Conservation (phyloP, 257 asterid species). For the Fraxinus pennsylvanica region DNA sequence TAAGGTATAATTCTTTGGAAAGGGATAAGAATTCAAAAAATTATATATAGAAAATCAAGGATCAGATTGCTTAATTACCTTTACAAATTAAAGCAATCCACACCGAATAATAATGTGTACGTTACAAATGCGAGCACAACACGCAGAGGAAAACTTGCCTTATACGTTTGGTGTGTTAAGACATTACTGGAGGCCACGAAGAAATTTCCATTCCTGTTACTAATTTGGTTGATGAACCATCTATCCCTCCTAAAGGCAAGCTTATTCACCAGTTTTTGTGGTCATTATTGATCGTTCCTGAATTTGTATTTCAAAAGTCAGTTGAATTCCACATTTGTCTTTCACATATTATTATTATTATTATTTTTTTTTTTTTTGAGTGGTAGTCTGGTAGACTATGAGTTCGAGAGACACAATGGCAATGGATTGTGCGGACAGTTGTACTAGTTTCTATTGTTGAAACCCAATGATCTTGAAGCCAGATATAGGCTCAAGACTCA, state of each 20-base stretch:
- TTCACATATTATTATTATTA: not conserved
- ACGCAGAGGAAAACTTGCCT: no score
- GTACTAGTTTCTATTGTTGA: not conserved
- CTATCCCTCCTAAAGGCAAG: slow-evolving; percentile 62
- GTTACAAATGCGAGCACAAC: no score
- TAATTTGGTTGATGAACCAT: slow-evolving; percentile 84
- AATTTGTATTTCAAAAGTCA: not conserved
- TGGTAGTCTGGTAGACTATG: no score
- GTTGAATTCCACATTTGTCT: not conserved
- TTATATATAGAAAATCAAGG: slow-evolving; percentile 9
- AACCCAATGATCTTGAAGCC: not conserved
- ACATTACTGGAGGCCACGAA: slow-evolving; percentile 71
- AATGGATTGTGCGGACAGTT: not conserved
- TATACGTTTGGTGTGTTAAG: slow-evolving; percentile 39
- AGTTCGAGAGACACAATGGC: no score
- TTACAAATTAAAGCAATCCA: not conserved
- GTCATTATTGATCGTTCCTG: not conserved
- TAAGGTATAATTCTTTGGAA: no score
- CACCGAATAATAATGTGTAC: no score
- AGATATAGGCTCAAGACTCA: not conserved
- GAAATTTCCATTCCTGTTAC: slow-evolving; percentile 77
- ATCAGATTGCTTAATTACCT: not conserved
- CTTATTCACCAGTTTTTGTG: slow-evolving; percentile 13
- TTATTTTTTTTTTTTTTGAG: not conserved
- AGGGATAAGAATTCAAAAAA: no score